Conservation (phyloP, 2,329 filamentous ascomycete genomes). For the Fusarium marasasianum region DNA sequence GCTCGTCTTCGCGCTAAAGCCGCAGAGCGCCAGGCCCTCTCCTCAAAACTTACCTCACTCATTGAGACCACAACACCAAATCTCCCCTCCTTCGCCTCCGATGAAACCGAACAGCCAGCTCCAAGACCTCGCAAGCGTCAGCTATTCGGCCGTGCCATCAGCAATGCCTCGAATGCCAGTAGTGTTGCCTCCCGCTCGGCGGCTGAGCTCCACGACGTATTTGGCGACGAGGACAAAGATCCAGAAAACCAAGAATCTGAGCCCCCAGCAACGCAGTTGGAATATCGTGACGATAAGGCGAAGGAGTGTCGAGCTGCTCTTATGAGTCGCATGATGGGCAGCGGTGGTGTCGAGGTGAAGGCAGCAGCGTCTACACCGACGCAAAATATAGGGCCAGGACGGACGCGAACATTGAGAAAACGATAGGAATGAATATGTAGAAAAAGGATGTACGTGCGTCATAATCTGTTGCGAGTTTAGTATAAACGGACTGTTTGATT, state of each 20-base stretch:
- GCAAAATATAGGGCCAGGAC: conserved; percentile 7
- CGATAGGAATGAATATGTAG: conserved; percentile 13
- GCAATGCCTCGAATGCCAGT: conserved; percentile 65
- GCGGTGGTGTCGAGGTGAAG: conserved; percentile 30
- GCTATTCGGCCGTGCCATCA: conserved; percentile 67
- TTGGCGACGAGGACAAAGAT: conserved; percentile 36
- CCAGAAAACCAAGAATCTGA: conserved; percentile 40
- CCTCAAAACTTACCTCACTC: conserved; percentile 55
- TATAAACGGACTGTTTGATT: neutral
- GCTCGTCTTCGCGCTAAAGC: conserved; percentile 44
- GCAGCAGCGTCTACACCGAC: conserved; percentile 1
- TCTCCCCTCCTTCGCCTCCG: conserved; percentile 24
- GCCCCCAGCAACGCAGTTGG: conserved; percentile 62
- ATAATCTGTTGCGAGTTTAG: neutral
- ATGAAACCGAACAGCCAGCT: conserved; percentile 21
- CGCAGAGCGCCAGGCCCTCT: conserved; percentile 54
- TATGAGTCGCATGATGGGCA: conserved; percentile 55
- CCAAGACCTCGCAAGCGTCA: conserved; percentile 53
- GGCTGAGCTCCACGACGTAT: conserved; percentile 41
- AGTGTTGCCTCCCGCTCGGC: conserved; percentile 55
- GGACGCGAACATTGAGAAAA: conserved; percentile 38
- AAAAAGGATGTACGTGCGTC: neutral
- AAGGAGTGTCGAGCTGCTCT: conserved; percentile 54
- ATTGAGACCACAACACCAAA: conserved; percentile 46
- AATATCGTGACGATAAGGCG: conserved; percentile 62